These are phyloP conservation scores for Cajanus cajan DNA, from an alignment of 306 rosid genomes.

Conservation along the genomic window DNA sequence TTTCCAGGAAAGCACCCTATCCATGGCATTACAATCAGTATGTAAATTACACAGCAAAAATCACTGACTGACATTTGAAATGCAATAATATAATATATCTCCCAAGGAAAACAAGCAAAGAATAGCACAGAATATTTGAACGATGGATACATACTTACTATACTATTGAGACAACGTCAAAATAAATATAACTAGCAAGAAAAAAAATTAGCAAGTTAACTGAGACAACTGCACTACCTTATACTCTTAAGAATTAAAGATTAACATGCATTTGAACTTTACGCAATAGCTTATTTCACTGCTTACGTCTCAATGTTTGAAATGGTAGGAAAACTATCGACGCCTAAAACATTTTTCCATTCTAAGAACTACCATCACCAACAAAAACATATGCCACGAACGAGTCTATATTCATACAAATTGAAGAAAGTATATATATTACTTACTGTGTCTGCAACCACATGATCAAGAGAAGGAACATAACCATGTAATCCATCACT, in stretches of 20 bases:
- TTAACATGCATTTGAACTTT: not conserved
- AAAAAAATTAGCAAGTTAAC: not conserved
- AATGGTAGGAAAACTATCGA: not conserved
- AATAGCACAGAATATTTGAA: not conserved
- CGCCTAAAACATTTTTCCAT: not conserved
- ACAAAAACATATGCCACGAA: not conserved
- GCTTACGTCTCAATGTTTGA: not conserved
- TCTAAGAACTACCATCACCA: not conserved
- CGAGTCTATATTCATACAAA: not conserved
- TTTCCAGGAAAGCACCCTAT: conserved; percentile 90
- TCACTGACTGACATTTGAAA: not conserved
- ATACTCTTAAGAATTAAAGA: not conserved
- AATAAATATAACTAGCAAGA: too few species aligned
- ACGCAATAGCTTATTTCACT: not conserved
- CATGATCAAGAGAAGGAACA: conserved; percentile 97
- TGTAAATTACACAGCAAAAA: conserved; percentile 5
- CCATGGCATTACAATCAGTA: not conserved
- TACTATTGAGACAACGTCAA: too few species aligned
- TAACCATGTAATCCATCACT: conserved; percentile 99
- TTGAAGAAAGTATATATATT: not conserved
- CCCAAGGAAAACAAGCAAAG: not conserved
- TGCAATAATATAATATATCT: not conserved
- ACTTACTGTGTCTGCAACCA: conserved; percentile 95
- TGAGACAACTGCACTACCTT: not conserved
- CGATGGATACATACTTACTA: too few species aligned